Base-by-base conservation (phyloP, 306 rosid genomes). In the Arachis stenosperma region DNA sequence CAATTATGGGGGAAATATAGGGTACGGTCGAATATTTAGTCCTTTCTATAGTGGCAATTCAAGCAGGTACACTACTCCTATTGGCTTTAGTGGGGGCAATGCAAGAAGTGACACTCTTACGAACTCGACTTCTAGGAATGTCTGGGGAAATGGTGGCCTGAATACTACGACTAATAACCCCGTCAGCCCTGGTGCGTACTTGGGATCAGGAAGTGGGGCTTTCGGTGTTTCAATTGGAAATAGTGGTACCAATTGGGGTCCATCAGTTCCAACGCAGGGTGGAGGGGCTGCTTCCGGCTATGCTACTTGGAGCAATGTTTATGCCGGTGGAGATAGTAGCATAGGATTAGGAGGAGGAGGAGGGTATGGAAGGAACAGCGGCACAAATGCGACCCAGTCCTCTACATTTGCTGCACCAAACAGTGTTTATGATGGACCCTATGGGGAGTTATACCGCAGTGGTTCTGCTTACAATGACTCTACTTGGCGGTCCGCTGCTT, bases 61-160 rank as follows among this genome's bases (percentile, higher is more conserved):
- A 14, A 79, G 82, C 84, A 87, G 98, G 82, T 87, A 83, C 48
- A 81, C 65, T 57, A 83, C 90, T 70, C 98, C 97, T 15, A 90
- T 90, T 60, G 98, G 95, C 53, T 88, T 84, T 52, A 87, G 61
- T 14, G 90, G 82, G 13, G 78, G 83, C 47, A 88, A 74, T 80
- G 95, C 83, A 55, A 90, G 98, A 84, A 82, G 65, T 0, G 81
- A 81, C 75, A 81, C 97, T 67, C 84, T 83, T 3, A 60, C 86
- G 79, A 88, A 77, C 86, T 81, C 97, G 40, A 43, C 90, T 43
- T 59, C 90, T 48, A 80, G 89, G 44, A 92, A 75, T 81, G 90
- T 88, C 42, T 92, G 97, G 98, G 97, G 89, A 85, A 88, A 79
- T 65, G 90, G 88, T 9, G 77, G 81, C 78, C 79, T 87, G 27